Evolutionary conservation across 306 rosid species (phyloP).

Genomic region (Trichosanthes cucumerina): DNA sequence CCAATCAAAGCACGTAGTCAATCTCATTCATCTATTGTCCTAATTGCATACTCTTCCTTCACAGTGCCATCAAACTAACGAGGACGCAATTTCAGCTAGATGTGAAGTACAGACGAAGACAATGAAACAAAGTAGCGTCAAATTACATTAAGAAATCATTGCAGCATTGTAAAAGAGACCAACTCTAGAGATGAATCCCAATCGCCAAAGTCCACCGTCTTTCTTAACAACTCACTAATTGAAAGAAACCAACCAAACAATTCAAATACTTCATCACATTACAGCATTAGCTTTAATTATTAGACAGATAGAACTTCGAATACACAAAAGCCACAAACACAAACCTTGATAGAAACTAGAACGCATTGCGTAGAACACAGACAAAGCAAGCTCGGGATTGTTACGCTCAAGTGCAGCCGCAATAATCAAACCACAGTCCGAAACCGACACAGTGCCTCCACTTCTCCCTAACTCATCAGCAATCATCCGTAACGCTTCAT

Average conservation of each 20-base stretch:
- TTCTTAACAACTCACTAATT: not conserved
- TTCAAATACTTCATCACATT: not conserved
- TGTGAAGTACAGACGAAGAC: not conserved
- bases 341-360: constrained; percentile 57
- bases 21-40: not conserved
- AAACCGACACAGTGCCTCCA: constrained; percentile 36
- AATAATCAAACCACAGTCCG: constrained; percentile 50
- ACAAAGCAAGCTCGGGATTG: constrained; percentile 59
- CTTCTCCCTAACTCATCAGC: constrained; percentile 23
- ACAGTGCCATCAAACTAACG: not conserved
- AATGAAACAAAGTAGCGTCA: not conserved
- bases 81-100: not conserved
- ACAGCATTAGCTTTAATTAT: not conserved
- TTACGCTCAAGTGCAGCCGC: constrained; percentile 56
- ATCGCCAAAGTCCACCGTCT: not conserved
- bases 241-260: not conserved
- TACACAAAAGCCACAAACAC: not conserved
- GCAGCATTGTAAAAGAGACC: not conserved
- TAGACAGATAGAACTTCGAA: not conserved
- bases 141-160: not conserved
- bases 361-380: constrained; percentile 79
- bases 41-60: not conserved
- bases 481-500: constrained; percentile 41
- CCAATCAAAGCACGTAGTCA: not conserved
- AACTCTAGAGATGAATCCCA: not conserved